Base-by-base conservation (phyloP, 768 basidiomycete genomes). In the Psilocybe subaeruginosa region DNA sequence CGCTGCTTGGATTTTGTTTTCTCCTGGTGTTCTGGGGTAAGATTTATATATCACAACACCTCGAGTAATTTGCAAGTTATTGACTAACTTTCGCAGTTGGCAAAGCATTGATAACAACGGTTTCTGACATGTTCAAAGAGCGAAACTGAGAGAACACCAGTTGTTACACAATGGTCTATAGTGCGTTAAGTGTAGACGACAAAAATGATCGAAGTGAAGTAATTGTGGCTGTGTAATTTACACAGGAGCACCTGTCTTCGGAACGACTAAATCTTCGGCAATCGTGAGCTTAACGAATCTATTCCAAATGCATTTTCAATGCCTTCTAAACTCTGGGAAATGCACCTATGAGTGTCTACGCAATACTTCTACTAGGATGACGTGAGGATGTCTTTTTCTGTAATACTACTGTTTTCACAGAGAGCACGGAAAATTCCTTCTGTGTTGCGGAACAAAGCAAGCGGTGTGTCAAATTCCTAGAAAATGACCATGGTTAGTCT, bases 351-450 rank as follows among this genome's bases (percentile, higher is more conserved):
- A 9, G 37, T 39, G 14, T 39, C 37, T 39, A 39, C 23, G 23
- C 37, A 39, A 14, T 39, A 8, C 37, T 39, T 39, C 37, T 39
- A 43, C 11, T 35, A 35, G 17, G 12, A 33, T 53, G 51, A 45
- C 43, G 45, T 4, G 31, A 61, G 37, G 14, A 67, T 54, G 31
- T 71, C 70, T 17, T 63, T 58, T 35, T 68, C 67, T 1, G 66
- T 62, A 47, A 73, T 69, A 39, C 68, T 73, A 48, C 72, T 73
- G 45, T 69, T 60, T 19, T 69, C 64, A 67, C 88, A 90, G 74
- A 92, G 82, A 19, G 78, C 78, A n/a, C 80, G 75, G 78, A 90
- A 91, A 35, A 87, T 77, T 1, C 89, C 81, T 48, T 76, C 76
- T 2, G 73, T 61, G 6, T 69, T 70, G n/a, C 72, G 67, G 70